Conservation (phyloP, 371 early-diverging fungal genomes). For the Mucor irregularis region DNA sequence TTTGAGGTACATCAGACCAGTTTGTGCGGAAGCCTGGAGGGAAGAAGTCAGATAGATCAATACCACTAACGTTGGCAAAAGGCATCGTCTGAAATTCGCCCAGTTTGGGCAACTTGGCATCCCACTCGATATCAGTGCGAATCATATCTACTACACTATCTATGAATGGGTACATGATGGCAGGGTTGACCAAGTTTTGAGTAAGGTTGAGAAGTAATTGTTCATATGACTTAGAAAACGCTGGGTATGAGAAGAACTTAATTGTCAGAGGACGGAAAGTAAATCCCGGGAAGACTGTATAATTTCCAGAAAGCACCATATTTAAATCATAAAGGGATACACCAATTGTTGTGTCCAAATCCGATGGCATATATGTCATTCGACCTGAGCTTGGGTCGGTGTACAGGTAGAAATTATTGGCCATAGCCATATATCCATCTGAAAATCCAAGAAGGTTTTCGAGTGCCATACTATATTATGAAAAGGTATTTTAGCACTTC, state of each 20-base stretch:
- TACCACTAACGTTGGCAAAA: not conserved
- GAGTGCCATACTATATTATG: conserved; percentile 20
- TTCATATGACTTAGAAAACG: conserved; percentile 8
- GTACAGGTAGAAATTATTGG: conserved; percentile 36
- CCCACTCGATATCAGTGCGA: conserved; percentile 22
- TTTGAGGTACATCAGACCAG: not conserved
- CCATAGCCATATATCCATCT: conserved; percentile 26
- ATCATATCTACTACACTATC: conserved; percentile 21
- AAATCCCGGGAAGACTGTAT: conserved; percentile 28
- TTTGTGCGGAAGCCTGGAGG: not conserved
- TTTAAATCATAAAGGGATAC: not conserved
- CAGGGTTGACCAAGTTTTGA: conserved; percentile 9
- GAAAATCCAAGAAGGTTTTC: conserved; percentile 32
- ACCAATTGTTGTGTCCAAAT: conserved; percentile 35
- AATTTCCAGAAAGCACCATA: conserved; percentile 25
- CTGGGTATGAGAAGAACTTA: not conserved
- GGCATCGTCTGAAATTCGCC: not conserved
- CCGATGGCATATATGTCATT: conserved; percentile 29
- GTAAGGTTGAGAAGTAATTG: conserved; percentile 9
- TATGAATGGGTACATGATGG: conserved; percentile 12
- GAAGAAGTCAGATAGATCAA: not conserved
- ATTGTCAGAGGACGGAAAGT: conserved; percentile 12
- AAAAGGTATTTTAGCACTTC: too few species aligned
- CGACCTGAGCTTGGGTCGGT: conserved; percentile 4
- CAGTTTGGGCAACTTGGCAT: conserved; percentile 2